phyloP scores from a whole-genome alignment of 345 rosid genomes.

The Carallia brachiata region DNA sequence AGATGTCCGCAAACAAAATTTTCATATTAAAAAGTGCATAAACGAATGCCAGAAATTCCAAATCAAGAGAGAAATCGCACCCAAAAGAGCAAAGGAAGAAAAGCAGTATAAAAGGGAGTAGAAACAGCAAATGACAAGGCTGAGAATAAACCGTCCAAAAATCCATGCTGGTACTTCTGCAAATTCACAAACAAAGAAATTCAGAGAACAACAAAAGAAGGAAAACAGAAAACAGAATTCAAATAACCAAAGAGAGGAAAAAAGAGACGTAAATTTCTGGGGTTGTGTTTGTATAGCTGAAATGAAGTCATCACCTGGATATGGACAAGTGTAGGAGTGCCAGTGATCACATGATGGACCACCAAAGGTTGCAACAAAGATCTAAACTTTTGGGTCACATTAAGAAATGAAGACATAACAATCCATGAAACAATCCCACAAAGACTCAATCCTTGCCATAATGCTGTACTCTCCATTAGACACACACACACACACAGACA shows the following conservation, averaged over 20 bases:
- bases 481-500: neutral
- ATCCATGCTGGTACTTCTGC: slow-evolving; percentile 64
- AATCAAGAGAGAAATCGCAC: slow-evolving; percentile 35
- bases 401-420: slow-evolving; percentile 54
- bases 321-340: slow-evolving; percentile 52
- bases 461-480: slow-evolving; percentile 66
- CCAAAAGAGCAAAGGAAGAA: slow-evolving; percentile 97
- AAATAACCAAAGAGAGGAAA: neutral
- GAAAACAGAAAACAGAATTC: neutral
- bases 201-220: neutral
- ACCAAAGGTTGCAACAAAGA: slow-evolving; percentile 71
- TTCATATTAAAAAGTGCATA: neutral
- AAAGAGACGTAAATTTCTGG: slow-evolving; percentile 8
- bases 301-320: slow-evolving; percentile 60
- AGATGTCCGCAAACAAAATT: neutral
- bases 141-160: slow-evolving; percentile 76
- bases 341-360: slow-evolving; percentile 50
- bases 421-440: slow-evolving; percentile 75
- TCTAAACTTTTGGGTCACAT: slow-evolving; percentile 65
- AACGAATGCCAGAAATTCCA: neutral
- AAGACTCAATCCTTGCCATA: slow-evolving; percentile 70
- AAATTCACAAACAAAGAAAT: slow-evolving; percentile 8
- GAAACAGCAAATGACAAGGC: slow-evolving; percentile 87
- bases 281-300: slow-evolving; percentile 5
- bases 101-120: slow-evolving; percentile 93